phyloP scores from a whole-genome alignment of 2,329 filamentous ascomycete genomes.

The Colletotrichum shisoi region DNA sequence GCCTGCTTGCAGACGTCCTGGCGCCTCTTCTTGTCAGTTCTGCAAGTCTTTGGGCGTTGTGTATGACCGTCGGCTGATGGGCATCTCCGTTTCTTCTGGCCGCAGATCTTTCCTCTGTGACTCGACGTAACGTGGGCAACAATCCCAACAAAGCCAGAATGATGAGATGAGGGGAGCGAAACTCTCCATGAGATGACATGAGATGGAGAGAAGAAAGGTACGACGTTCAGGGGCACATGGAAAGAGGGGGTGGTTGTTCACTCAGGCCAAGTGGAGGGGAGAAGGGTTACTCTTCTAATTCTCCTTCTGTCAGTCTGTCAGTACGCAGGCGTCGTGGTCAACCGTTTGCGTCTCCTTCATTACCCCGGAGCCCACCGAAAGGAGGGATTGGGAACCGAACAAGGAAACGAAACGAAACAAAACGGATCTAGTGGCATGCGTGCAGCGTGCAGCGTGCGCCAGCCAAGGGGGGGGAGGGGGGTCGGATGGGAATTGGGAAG shows the following conservation, averaged over 20 bases:
- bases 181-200: slow-evolving; percentile 32
- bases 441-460: slow-evolving; percentile 16
- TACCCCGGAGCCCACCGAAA: slow-evolving; percentile 34
- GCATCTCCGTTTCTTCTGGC: slow-evolving; percentile 13
- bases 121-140: slow-evolving; percentile 24
- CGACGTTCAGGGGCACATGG: slow-evolving; percentile 17
- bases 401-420: slow-evolving; percentile 37
- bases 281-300: slow-evolving; percentile 2
- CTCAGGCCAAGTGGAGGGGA: background rate
- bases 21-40: slow-evolving; percentile 1
- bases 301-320: background rate
- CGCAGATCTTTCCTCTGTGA: slow-evolving; percentile 28
- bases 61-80: slow-evolving; percentile 2
- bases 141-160: slow-evolving; percentile 26
- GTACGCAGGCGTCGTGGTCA: background rate
- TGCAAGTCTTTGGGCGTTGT: background rate
- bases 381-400: slow-evolving; percentile 22
- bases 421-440: slow-evolving; percentile 23
- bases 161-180: slow-evolving; percentile 23
- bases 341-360: slow-evolving; percentile 16
- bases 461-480: slow-evolving; percentile 10
- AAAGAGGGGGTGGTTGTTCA: background rate
- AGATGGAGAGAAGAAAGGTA: slow-evolving; percentile 17
- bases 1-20: background rate
- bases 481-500: background rate